phyloP scores from a whole-genome alignment of 129 eudicot genomes.

The Saussurea involucrata region DNA sequence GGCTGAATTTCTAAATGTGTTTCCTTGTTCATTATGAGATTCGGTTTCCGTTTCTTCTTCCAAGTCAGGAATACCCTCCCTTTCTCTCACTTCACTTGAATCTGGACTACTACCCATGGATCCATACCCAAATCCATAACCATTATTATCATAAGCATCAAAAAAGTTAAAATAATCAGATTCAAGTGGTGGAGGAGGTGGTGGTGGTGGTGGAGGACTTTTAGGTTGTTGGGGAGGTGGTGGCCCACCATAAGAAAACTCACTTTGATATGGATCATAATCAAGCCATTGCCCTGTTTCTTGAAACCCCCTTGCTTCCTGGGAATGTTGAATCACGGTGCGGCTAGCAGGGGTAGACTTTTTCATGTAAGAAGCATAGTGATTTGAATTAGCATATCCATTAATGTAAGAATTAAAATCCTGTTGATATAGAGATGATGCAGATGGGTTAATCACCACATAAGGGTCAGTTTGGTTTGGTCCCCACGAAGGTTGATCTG shows the following conservation, averaged over 20 bases:
- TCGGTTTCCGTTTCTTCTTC: constrained; percentile 95
- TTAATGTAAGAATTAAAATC: constrained; percentile 25
- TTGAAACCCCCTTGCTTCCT: constrained; percentile 40
- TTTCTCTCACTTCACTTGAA: constrained; percentile 83
- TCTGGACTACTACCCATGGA: constrained; percentile 81
- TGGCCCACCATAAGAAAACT: constrained; percentile 35
- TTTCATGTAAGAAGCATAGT: constrained; percentile 63
- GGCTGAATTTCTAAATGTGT: constrained; percentile 32
- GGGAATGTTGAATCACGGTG: constrained; percentile 65
- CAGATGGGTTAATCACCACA: constrained; percentile 25
- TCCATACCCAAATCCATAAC: constrained; percentile 46
- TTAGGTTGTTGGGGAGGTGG: constrained; percentile 31
- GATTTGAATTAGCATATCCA: constrained; percentile 37
- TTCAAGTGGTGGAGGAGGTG: constrained; percentile 56
- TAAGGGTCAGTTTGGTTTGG: constrained; percentile 28
- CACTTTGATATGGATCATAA: constrained; percentile 46
- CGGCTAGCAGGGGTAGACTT: constrained; percentile 56
- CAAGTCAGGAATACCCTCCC: constrained; percentile 96
- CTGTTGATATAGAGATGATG: constrained; percentile 25
- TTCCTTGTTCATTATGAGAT: constrained; percentile 44
- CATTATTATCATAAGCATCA: constrained; percentile 47
- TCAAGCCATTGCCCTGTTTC: constrained; percentile 29
- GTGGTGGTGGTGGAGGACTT: constrained; percentile 49
- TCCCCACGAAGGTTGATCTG: constrained; percentile 38
- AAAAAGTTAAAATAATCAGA: constrained; percentile 87